Evolutionary conservation across 2,329 filamentous ascomycete species (phyloP), one percentile per base, ranked within the genome.

Genomic region (Fusarium staphyleae): DNA sequence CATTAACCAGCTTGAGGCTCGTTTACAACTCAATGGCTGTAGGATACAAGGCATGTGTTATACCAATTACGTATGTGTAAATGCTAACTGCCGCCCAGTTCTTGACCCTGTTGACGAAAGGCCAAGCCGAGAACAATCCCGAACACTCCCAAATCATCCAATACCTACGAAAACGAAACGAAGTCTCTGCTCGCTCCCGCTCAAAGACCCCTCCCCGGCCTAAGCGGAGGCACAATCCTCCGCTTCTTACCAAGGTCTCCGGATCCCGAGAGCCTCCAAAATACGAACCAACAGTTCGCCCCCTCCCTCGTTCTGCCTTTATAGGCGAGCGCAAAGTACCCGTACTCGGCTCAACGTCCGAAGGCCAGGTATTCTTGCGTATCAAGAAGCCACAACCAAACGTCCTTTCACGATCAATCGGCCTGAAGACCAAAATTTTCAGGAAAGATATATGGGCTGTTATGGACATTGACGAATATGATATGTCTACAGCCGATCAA

Each of bases 341-440:
- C 1, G 74, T 74, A 1, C 67, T 91, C 1, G 69, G 68, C 30
- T 74, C 81, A 26, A 79, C 81, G 4, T 78, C 85, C 3, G 76
- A 78, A 33, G 79, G 78, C 19, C 72, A 86, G 18, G 83, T 88
- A 1, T 88, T 92, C 65, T 70, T 93, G 22, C 84, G 89, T 29
- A 72, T 87, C 36, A 79, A 76, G 57, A 89, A 88, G 69, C 86
- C 86, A 4, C 87, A 92, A 69, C 81, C 87, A 2, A 67, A 69
- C 1, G 72, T 73, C n/a, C 71, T 93, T 15, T 81, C 78, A n/a
- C 74, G 81, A 8, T 78, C 87, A 13, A 65, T 93, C 2, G 74
- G 77, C 9, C 74, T 82, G 42, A 84, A 83, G 63, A 70, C 81
- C 14, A 55, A 67, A 4, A 68, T 73, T 32, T 79, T 79, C n/a